Evolutionary conservation across 139 green algal genomes (phyloP), one percentile per base, ranked within the genome.

Genomic region (Eudorina sp.): DNA sequence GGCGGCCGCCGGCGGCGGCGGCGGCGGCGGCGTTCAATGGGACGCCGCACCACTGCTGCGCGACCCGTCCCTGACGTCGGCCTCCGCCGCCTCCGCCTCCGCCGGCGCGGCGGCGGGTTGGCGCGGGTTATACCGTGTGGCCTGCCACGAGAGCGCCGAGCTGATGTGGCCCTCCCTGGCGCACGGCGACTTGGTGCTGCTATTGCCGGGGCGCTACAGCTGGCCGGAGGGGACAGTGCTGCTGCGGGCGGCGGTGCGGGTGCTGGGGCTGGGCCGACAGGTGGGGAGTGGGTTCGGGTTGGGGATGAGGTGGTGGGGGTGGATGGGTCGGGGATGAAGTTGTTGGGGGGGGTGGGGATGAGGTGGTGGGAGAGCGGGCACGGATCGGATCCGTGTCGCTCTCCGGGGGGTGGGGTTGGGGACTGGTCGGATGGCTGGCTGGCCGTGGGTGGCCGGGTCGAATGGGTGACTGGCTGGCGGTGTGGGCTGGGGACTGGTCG

Each of bases 191-290:
- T n/a, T 87, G 31, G 69, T 91, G 55, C 74, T 91, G 72, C 88
- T 91, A n/a, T 29, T 69, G 68, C 88, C 88, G 27, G 88, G 88
- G 82, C 73, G 88, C 23, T 91, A 91, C 88, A 76, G 74, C 73
- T 91, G 82, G 83, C 66, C 83, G 34, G 83, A 82, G 70, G 66
- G 83, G 18, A 80, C 45, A 7, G 69, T 80, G 68, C 4, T 60
- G 53, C 48, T 81, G 83, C 31, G 51, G 51, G 68, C 66, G 68
- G 70, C 66, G 51, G 70, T 88, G 68, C 66, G 83, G 31, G 46
- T 82, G 66, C 83, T 73, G 51, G 66, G 66, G 46, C 68, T 70
- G 31, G 66, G 66, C 0, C 34, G 53, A 11, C 68, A 64, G 68
- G 64, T 79, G 51, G 1, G 64, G 23, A 23, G 27, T 40, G 79